Percentiles rank a stretch among this genome's conserved stretches.
phyloP scores from a whole-genome alignment of 306 rosid genomes.

The Quercus dentata region DNA sequence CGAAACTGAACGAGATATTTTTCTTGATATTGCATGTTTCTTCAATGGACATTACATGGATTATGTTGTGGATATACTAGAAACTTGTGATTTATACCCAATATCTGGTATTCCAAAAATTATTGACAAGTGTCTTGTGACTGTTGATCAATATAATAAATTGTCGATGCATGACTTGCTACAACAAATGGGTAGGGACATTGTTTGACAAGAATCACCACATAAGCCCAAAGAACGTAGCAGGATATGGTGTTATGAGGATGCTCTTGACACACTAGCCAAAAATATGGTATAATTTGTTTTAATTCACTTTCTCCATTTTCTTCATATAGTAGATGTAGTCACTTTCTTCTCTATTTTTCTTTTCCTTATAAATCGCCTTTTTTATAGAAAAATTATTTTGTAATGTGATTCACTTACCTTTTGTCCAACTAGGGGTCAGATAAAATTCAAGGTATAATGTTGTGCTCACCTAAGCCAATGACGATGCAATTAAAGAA shows the following conservation, averaged over 20 bases:
- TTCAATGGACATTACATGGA: constrained; percentile 19
- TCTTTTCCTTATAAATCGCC: too few relatives aligned
- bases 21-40: constrained; percentile 29
- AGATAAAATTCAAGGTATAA: constrained; percentile 28
- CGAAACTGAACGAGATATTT: too few relatives aligned
- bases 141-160: neutral
- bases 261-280: constrained; percentile 21
- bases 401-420: constrained; percentile 8
- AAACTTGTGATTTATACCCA: neutral
- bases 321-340: too few relatives aligned
- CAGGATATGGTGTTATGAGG: constrained; percentile 37
- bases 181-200: constrained; percentile 36
- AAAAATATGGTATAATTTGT: constrained; percentile 9
- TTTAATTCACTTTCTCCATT: too few relatives aligned
- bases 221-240: constrained; percentile 18
- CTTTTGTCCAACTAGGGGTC: constrained; percentile 9
- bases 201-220: constrained; percentile 29
- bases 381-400: neutral
- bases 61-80: constrained; percentile 10
- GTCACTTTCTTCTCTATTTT: too few relatives aligned
- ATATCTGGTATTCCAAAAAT: too few relatives aligned
- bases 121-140: too few relatives aligned
- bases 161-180: constrained; percentile 40
- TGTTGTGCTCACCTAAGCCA: constrained; percentile 29
- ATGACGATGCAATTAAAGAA: constrained; percentile 26